A percentile compares a stretch with the other conserved stretches of the same genome.
These are phyloP conservation scores for Phyllosticta paracitricarpa DNA, from an alignment of 2,329 filamentous ascomycete genomes.

Conservation along the genomic window DNA sequence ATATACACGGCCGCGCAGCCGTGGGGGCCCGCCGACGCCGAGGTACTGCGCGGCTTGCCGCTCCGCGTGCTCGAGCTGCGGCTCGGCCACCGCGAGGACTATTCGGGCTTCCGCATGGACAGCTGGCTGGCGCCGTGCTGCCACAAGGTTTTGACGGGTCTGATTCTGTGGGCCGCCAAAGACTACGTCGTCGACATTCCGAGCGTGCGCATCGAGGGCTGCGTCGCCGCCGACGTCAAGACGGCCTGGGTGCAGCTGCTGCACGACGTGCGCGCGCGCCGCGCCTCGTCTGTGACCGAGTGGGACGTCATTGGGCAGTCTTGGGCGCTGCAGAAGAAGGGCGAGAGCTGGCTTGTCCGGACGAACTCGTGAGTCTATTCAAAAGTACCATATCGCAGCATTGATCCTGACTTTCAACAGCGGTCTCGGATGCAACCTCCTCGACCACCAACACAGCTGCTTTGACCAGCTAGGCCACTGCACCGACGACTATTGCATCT, in stretches of 20 bases:
- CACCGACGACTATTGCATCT: constrained; percentile 5
- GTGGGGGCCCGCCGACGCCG: constrained; percentile 2
- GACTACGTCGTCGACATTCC: background rate
- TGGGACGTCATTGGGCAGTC: constrained; percentile 6
- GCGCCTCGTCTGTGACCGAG: background rate
- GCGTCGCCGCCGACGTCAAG: constrained; percentile 2
- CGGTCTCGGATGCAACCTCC: constrained; percentile 2
- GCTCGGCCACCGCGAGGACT: constrained; percentile 4
- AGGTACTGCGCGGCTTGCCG: background rate
- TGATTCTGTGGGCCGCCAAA: constrained; percentile 5
- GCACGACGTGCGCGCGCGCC: background rate
- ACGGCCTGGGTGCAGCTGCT: constrained; percentile 1
- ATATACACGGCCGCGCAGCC: constrained; percentile 1
- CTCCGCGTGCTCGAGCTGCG: constrained; percentile 1
- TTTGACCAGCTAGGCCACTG: background rate
- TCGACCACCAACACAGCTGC: constrained; percentile 5
- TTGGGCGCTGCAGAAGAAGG: background rate
- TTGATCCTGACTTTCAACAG: background rate
- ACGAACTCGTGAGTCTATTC: background rate
- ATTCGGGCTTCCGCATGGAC: background rate
- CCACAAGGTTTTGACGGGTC: constrained; percentile 1
- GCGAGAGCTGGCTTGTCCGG: constrained; percentile 3
- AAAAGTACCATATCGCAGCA: no score
- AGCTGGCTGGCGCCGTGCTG: constrained; percentile 3
- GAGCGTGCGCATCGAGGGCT: background rate